phyloP scores from a whole-genome alignment of 768 basidiomycete genomes.

The Tubosaeta brunneosetosa region DNA sequence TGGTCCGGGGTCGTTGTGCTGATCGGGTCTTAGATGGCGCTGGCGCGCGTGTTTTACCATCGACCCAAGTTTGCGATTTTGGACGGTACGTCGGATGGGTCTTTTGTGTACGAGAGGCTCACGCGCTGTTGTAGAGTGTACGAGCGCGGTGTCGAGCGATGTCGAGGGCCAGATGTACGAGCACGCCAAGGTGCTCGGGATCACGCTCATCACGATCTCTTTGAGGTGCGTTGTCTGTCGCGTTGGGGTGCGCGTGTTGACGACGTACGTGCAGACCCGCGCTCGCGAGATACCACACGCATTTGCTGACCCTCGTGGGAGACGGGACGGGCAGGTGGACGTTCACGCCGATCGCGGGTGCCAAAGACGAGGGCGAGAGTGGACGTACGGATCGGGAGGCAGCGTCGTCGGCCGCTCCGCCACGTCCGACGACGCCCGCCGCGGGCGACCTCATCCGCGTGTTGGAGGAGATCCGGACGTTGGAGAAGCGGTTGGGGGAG shows the following conservation, averaged over 20 bases:
- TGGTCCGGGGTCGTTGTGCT: neutral
- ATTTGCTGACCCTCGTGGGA: conserved; percentile 74
- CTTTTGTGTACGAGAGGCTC: neutral
- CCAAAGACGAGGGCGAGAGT: neutral
- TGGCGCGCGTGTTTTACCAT: conserved; percentile 95
- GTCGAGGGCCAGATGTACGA: conserved; percentile 97
- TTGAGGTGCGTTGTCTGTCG: conserved; percentile 49
- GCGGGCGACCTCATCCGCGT: conserved; percentile 21
- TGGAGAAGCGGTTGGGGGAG: conserved; percentile 24
- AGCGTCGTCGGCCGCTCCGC: neutral
- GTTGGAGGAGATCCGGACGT: conserved; percentile 24
- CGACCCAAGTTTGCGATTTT: conserved; percentile 76
- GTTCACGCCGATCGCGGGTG: conserved; percentile 46
- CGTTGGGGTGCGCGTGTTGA: neutral
- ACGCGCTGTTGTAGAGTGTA: conserved; percentile 67
- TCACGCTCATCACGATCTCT: conserved; percentile 92
- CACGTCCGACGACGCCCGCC: neutral
- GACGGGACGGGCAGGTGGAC: conserved; percentile 70
- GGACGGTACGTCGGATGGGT: conserved; percentile 63
- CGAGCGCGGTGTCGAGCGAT: conserved; percentile 92
- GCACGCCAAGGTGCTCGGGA: conserved; percentile 80
- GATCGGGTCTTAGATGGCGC: conserved; percentile 59
- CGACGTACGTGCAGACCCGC: conserved; percentile 57
- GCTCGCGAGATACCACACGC: conserved; percentile 84
- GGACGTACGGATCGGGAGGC: neutral